Evolutionary conservation across 139 green algal genomes (phyloP).

Genomic region (Axilococcus clingmanii): DNA sequence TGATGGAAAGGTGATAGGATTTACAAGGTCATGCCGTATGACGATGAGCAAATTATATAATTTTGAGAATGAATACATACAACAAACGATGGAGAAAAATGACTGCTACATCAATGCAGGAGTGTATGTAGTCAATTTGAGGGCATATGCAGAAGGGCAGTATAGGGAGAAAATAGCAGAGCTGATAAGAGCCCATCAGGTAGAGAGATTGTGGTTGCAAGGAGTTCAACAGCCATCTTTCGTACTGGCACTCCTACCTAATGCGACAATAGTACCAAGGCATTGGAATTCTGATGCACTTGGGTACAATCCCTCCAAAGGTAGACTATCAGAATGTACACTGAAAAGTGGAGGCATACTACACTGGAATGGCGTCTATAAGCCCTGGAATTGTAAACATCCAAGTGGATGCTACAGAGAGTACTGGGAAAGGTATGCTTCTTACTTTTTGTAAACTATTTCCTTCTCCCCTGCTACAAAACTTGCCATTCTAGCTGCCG

Average conservation of each 20-base stretch:
- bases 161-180: too few relatives aligned
- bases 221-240: too few relatives aligned
- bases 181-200: too few relatives aligned
- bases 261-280: neutral
- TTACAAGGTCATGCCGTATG: too few relatives aligned
- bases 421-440: neutral
- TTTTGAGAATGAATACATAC: too few relatives aligned
- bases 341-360: neutral
- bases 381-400: neutral
- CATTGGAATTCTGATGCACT: neutral
- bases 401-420: neutral
- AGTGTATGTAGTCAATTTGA: conserved; percentile 6
- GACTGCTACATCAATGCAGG: neutral
- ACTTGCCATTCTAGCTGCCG: conserved; percentile 62
- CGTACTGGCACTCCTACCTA: too few relatives aligned
- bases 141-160: conserved; percentile 22
- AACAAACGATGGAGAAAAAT: conserved; percentile 6
- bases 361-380: neutral
- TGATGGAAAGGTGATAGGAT: too few relatives aligned
- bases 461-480: conserved; percentile 12
- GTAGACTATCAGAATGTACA: neutral
- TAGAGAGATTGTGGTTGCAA: too few relatives aligned
- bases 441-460: conserved; percentile 20
- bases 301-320: neutral
- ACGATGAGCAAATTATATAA: too few relatives aligned